Base-by-base conservation (phyloP, 2,329 filamentous ascomycete genomes). In the Coniella vitis region DNA sequence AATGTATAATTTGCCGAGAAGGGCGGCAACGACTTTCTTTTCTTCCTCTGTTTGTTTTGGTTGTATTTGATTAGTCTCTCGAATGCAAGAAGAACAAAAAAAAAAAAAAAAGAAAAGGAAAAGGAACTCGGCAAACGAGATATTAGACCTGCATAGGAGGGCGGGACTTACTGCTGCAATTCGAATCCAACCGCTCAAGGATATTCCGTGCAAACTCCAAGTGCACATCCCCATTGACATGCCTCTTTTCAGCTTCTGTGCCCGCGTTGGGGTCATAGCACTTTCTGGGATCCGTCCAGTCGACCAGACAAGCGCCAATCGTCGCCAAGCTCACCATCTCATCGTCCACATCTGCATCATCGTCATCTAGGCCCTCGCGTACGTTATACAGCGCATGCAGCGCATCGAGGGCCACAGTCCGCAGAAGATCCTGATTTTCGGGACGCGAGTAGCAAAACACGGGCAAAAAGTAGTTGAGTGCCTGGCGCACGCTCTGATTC, bases 231-330 rank as follows among this genome's bases (percentile, higher is more conserved):
- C 85, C 85, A 54, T 86, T 84, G 14, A 87, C 76, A 45, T 71
- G 73, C 69, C 77, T 83, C 65, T 79, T 83, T 46, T 78, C 74
- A 1, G 71, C 72, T 42, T 86, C 79, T 51, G 70, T 68, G 1
- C 74, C 60, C 1, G 68, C 58, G 4, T 67, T 71, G 55, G 70
- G 75, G 49, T 64, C 76, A 67, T 69, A 86, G 69, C 70, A 87
- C 65, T 94, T 90, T 43, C 91, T 76, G 34, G 90, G 90, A 64
- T 97, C 91, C 0, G 91, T 97, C 93, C 91, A 97, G 63, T 97
- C 91, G 1, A 90, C 81, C 7, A 97, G 70, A 60, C 90, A 91
- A 3, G 87, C 82, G 1, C 87, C 89, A 50, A 95, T 87, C 3
- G 83, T 79, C 38, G 80, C 77, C 55, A 94, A 77, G 57, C 84